Percentiles rank a stretch among this genome's conserved stretches.
phyloP scores from a whole-genome alignment of 2,329 filamentous ascomycete species.

The Penicillium sp. region DNA sequence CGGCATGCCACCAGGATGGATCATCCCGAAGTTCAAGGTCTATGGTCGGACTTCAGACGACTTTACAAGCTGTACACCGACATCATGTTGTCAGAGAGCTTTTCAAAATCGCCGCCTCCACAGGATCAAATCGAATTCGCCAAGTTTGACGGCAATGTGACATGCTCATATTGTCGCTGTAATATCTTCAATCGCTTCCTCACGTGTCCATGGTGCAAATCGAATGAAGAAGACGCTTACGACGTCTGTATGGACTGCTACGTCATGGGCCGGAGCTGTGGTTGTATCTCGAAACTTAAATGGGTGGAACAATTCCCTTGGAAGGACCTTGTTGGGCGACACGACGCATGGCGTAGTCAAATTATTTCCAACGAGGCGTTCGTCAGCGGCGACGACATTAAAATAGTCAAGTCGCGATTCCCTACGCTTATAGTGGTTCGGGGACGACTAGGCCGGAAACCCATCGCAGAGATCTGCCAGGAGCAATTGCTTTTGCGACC shows the following conservation, averaged over 20 bases:
- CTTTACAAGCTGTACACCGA: slow-evolving; percentile 76
- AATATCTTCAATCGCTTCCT: slow-evolving; percentile 98
- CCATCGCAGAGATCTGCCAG: slow-evolving; percentile 89
- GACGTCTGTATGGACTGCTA: slow-evolving; percentile 99
- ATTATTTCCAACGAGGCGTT: slow-evolving; percentile 52
- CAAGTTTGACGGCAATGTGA: slow-evolving; percentile 84
- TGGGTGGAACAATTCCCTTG: slow-evolving; percentile 95
- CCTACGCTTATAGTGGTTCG: slow-evolving; percentile 63
- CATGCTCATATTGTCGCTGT: slow-evolving; percentile 90
- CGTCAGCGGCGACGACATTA: slow-evolving; percentile 61
- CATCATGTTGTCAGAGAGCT: slow-evolving; percentile 82
- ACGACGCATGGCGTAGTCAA: slow-evolving; percentile 78
- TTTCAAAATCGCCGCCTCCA: slow-evolving; percentile 57
- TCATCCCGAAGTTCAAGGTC: slow-evolving; percentile 60
- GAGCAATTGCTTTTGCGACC: slow-evolving; percentile 77
- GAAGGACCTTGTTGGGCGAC: slow-evolving; percentile 71
- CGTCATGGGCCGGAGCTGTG: slow-evolving; percentile 91
- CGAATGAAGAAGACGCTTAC: slow-evolving; percentile 76
- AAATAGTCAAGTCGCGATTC: slow-evolving; percentile 59
- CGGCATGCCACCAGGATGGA: slow-evolving; percentile 52
- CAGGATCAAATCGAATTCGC: slow-evolving; percentile 72
- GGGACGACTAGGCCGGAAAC: slow-evolving; percentile 67
- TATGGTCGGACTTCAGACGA: slow-evolving; percentile 78
- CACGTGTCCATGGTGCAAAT: slow-evolving; percentile 81
- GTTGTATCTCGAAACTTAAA: slow-evolving; percentile 76